Conservation (phyloP, 2,329 filamentous ascomycete genomes). For the Fusarium liriodendri region DNA sequence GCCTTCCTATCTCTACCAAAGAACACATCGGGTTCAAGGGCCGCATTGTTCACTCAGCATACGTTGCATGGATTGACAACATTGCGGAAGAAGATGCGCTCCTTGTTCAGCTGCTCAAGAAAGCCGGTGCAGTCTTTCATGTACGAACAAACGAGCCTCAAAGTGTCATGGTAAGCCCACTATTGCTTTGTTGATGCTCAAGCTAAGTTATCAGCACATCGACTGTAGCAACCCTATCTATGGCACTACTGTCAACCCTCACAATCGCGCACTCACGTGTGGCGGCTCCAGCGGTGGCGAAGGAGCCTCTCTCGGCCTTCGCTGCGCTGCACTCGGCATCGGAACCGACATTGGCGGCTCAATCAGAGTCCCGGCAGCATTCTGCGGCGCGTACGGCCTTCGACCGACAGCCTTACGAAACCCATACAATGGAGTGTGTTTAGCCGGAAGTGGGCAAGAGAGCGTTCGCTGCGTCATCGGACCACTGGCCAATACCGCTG, state of each 20-base stretch:
- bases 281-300: conserved; percentile 59
- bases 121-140: conserved; percentile 73
- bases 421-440: conserved; percentile 36
- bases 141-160: conserved; percentile 76
- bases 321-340: conserved; percentile 54
- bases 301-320: conserved; percentile 54
- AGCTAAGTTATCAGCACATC: conserved; percentile 31
- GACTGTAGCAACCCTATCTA: conserved; percentile 53
- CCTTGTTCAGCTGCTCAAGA: conserved; percentile 66
- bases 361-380: conserved; percentile 56
- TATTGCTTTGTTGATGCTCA: background rate
- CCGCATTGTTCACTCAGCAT: conserved; percentile 17
- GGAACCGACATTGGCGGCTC: conserved; percentile 61
- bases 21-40: conserved; percentile 34
- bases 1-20: conserved; percentile 32
- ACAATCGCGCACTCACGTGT: conserved; percentile 51
- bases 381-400: conserved; percentile 57
- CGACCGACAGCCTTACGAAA: conserved; percentile 50
- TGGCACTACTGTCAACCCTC: conserved; percentile 53
- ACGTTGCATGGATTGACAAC: conserved; percentile 18
- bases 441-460: conserved; percentile 43
- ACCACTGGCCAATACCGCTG: conserved; percentile 7
- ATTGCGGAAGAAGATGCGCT: conserved; percentile 22
- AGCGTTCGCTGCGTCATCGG: conserved; percentile 38
- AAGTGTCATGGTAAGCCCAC: conserved; percentile 26